These are phyloP conservation scores for Amanita inopinata DNA, from an alignment of 768 basidiomycete species.

Conservation along the genomic window DNA sequence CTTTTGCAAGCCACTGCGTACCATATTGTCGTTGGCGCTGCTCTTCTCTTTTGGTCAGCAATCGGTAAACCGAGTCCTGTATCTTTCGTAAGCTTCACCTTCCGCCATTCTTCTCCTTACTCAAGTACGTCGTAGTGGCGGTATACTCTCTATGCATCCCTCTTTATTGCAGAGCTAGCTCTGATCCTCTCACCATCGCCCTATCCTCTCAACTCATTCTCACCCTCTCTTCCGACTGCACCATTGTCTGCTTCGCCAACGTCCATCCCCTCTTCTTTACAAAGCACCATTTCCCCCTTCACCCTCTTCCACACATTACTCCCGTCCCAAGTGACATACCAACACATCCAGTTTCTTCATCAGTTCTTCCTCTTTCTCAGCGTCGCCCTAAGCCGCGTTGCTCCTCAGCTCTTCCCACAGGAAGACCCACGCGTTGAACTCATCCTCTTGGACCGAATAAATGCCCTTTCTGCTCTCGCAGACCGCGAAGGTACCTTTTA, in stretches of 20 bases:
- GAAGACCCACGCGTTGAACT: slow-evolving; percentile 25
- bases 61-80: slow-evolving; percentile 50
- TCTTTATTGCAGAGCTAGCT: slow-evolving; percentile 53
- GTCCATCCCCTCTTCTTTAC: slow-evolving; percentile 17
- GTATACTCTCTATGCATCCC: slow-evolving; percentile 56
- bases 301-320: slow-evolving; percentile 30
- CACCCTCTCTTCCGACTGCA: slow-evolving; percentile 16
- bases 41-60: slow-evolving; percentile 53
- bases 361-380: slow-evolving; percentile 68
- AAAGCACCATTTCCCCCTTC: slow-evolving; percentile 12
- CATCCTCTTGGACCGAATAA: slow-evolving; percentile 35
- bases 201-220: slow-evolving; percentile 27
- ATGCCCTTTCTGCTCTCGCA: slow-evolving; percentile 29
- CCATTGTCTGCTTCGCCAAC: slow-evolving; percentile 10
- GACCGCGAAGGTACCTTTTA: slow-evolving; percentile 44
- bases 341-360: slow-evolving; percentile 71
- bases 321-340: slow-evolving; percentile 60
- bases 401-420: slow-evolving; percentile 53
- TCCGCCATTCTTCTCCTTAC: background rate
- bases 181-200: slow-evolving; percentile 55
- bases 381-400: slow-evolving; percentile 61
- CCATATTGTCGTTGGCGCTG: slow-evolving; percentile 50
- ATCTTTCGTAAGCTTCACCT: slow-evolving; percentile 47
- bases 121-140: slow-evolving; percentile 50
- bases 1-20: slow-evolving; percentile 53